These are phyloP conservation scores for Pestalotiopsis sp. DNA, from an alignment of 2,329 filamentous ascomycete genomes.

Conservation along the genomic window DNA sequence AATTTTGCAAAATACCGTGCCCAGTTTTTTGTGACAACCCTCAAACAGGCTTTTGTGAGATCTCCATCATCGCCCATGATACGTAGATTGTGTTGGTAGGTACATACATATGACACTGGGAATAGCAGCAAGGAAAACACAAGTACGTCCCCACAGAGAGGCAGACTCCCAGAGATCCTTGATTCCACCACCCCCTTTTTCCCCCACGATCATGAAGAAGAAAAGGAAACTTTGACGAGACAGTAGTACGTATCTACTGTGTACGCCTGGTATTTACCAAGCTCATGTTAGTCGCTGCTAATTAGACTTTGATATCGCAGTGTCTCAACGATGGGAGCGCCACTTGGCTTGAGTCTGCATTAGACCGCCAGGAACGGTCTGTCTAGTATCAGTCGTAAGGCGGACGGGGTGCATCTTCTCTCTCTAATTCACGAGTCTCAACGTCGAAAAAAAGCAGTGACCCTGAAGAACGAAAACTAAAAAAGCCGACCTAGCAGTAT, in stretches of 20 bases:
- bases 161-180: not conserved
- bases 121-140: not conserved
- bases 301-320: slow-evolving; percentile 3
- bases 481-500: too few species aligned
- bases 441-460: too few species aligned
- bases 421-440: too few species aligned
- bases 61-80: not conserved
- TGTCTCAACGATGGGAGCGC: not conserved
- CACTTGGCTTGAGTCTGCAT: not conserved
- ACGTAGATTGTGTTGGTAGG: not conserved
- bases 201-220: not conserved
- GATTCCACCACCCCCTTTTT: not conserved
- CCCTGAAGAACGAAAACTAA: too few species aligned
- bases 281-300: not conserved
- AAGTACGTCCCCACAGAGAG: not conserved
- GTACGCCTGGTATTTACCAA: not conserved
- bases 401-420: not conserved
- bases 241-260: not conserved
- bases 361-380: slow-evolving; percentile 1
- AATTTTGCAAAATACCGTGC: not conserved
- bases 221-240: not conserved
- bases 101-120: not conserved
- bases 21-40: not conserved
- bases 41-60: not conserved
- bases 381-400: not conserved